phyloP scores from a whole-genome alignment of 768 basidiomycete genomes.

The Kwoniella dejecticola region DNA sequence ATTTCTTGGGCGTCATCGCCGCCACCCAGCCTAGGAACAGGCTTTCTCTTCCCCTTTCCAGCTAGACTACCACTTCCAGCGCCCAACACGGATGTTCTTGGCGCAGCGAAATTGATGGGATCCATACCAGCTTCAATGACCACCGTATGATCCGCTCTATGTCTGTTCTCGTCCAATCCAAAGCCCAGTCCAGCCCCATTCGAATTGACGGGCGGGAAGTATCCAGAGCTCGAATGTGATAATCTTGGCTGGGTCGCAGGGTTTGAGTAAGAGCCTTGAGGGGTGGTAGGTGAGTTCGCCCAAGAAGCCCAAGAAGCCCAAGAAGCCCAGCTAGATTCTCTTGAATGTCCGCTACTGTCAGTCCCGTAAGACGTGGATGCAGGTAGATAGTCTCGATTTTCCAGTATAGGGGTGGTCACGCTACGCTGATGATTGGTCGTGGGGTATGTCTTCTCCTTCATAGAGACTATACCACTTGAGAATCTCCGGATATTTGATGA shows the following conservation, averaged over 20 bases:
- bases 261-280: no score
- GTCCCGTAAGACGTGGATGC: background rate
- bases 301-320: no score
- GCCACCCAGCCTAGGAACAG: conserved; percentile 23
- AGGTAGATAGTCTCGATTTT: conserved; percentile 3
- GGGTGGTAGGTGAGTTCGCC: no score
- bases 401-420: conserved; percentile 10
- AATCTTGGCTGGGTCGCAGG: background rate
- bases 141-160: background rate
- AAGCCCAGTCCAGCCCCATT: conserved; percentile 11
- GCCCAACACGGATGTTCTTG: background rate
- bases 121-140: conserved; percentile 6
- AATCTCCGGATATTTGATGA: conserved; percentile 13
- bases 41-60: conserved; percentile 26
- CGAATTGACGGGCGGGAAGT: conserved; percentile 22
- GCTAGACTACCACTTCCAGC: conserved; percentile 14
- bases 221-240: conserved; percentile 12
- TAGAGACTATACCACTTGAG: conserved; percentile 8
- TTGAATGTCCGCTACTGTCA: conserved; percentile 6
- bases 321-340: conserved; percentile 11
- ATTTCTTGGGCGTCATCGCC: background rate
- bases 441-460: conserved; percentile 10
- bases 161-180: conserved; percentile 9
- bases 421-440: background rate
- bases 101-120: conserved; percentile 3